phyloP scores from a whole-genome alignment of 352 stramenopile species.

The Globisporangium lucens region DNA sequence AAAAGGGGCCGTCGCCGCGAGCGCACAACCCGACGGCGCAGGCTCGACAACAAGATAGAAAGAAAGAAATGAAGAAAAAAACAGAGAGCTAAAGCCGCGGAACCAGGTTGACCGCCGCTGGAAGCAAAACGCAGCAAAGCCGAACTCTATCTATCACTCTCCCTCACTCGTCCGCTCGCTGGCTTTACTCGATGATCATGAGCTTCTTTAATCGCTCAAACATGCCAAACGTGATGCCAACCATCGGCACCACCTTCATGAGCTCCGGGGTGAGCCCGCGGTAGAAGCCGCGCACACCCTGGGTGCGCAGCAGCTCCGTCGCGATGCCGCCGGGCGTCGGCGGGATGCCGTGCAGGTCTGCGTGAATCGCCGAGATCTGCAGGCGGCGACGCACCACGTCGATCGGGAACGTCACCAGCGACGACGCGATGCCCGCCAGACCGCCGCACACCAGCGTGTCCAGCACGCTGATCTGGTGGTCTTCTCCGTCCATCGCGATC shows the following conservation, averaged over 20 bases:
- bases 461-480: conserved; percentile 46
- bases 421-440: conserved; percentile 88
- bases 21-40: not conserved
- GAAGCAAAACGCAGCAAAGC: conserved; percentile 5
- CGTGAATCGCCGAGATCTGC: conserved; percentile 93
- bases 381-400: conserved; percentile 93
- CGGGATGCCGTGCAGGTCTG: conserved; percentile 52
- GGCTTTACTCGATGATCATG: conserved; percentile 71
- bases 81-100: not conserved
- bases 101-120: not conserved
- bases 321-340: conserved; percentile 76
- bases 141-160: not conserved
- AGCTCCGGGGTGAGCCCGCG: conserved; percentile 91
- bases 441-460: conserved; percentile 92
- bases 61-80: not conserved
- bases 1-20: not conserved
- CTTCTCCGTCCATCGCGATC: conserved; percentile 10
- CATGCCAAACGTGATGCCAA: conserved; percentile 95
- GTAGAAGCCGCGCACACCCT: conserved; percentile 84
- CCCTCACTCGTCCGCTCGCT: not conserved
- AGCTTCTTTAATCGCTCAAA: conserved; percentile 94
- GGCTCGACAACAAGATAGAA: not conserved
- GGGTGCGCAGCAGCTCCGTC: conserved; percentile 57
- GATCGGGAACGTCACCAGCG: conserved; percentile 93
- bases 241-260: conserved; percentile 97